These are phyloP conservation scores for Ophiostoma montium DNA, from an alignment of 2,329 filamentous ascomycete genomes.

Conservation along the genomic window DNA sequence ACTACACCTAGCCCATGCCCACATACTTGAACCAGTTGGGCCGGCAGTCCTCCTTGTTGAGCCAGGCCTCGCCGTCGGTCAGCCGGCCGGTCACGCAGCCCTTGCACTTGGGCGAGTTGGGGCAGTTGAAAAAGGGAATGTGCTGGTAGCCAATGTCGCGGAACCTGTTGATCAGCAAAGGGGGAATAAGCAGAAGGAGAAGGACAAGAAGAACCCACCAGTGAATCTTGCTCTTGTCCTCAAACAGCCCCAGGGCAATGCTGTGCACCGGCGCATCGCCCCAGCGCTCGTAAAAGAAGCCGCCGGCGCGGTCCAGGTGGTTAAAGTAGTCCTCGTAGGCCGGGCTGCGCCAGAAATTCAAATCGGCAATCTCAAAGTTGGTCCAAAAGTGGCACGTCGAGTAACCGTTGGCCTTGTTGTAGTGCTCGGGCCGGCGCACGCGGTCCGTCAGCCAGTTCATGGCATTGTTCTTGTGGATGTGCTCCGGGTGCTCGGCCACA, in stretches of 20 bases:
- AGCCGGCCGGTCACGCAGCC: slow-evolving; percentile 69
- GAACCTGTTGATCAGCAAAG: slow-evolving; percentile 50
- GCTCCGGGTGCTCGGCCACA: slow-evolving; percentile 67
- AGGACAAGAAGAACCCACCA: slow-evolving; percentile 53
- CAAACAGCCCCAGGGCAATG: slow-evolving; percentile 82
- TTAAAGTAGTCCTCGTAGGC: slow-evolving; percentile 93
- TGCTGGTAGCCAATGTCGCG: slow-evolving; percentile 98
- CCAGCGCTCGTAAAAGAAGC: slow-evolving; percentile 39
- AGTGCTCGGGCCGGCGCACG: slow-evolving; percentile 62
- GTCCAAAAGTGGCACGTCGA: slow-evolving; percentile 99
- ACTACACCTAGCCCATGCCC: slow-evolving; percentile 52
- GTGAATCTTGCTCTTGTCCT: slow-evolving; percentile 80
- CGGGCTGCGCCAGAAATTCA: slow-evolving; percentile 84
- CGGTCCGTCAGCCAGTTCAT: slow-evolving; percentile 77
- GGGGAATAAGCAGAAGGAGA: not conserved
- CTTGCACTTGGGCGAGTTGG: slow-evolving; percentile 79
- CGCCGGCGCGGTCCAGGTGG: slow-evolving; percentile 82
- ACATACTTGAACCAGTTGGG: slow-evolving; percentile 96
- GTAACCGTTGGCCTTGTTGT: slow-evolving; percentile 73
- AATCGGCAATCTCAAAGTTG: slow-evolving; percentile 92
- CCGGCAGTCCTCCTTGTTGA: slow-evolving; percentile 84
- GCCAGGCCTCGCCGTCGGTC: slow-evolving; percentile 73
- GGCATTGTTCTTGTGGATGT: slow-evolving; percentile 72
- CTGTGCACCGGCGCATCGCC: slow-evolving; percentile 95
- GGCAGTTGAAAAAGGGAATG: slow-evolving; percentile 97